These are phyloP conservation scores for Aphanomyces stellatus DNA, from an alignment of 352 stramenopile genomes.

Conservation along the genomic window DNA sequence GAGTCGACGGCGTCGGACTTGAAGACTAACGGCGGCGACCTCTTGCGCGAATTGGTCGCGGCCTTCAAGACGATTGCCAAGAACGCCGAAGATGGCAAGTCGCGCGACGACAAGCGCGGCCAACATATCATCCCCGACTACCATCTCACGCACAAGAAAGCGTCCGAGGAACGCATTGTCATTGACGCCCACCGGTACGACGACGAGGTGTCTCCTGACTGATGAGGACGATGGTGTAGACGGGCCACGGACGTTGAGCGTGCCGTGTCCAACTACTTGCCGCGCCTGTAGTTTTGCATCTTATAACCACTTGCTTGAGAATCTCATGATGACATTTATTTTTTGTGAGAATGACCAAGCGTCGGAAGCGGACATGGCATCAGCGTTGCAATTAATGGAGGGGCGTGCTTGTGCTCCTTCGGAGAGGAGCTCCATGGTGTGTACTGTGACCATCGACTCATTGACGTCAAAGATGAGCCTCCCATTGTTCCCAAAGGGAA, in stretches of 20 bases:
- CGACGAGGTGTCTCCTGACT: not conserved
- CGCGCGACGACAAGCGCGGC: conserved; percentile 59
- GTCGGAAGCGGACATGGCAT: too few relatives aligned
- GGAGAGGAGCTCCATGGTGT: too few relatives aligned
- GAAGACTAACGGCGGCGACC: conserved; percentile 38
- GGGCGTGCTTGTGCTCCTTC: too few relatives aligned
- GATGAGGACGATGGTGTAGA: not conserved
- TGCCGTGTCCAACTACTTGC: conserved; percentile 11
- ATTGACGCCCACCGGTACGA: conserved; percentile 37
- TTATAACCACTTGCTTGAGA: too few relatives aligned
- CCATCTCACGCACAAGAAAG: conserved; percentile 46
- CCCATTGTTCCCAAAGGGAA: too few relatives aligned
- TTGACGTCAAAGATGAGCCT: too few relatives aligned
- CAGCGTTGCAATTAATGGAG: too few relatives aligned
- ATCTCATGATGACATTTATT: too few relatives aligned
- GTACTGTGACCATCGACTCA: too few relatives aligned
- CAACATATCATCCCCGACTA: conserved; percentile 67
- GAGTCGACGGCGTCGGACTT: not conserved
- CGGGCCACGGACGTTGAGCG: not conserved
- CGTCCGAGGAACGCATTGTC: conserved; percentile 35
- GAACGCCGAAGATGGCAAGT: conserved; percentile 55
- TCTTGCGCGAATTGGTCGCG: conserved; percentile 48
- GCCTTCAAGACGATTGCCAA: conserved; percentile 43
- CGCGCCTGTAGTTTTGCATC: not conserved
- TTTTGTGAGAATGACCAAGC: too few relatives aligned